These are phyloP conservation scores for Tetradesmus lagerheimii DNA, from an alignment of 139 green algal species.

Conservation along the genomic window DNA sequence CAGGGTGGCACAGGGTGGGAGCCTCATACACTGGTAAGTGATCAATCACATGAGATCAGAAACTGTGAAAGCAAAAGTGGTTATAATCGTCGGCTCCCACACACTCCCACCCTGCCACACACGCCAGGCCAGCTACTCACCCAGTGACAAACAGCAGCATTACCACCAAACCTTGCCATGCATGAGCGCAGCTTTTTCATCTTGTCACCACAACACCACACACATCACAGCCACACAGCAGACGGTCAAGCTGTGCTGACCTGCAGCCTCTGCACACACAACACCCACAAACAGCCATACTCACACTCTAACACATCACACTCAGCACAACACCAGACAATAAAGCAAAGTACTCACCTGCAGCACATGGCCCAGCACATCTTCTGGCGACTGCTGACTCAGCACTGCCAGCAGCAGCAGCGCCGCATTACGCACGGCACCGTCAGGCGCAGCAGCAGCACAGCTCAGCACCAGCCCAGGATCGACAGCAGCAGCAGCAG, in stretches of 20 bases:
- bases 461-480: constrained; percentile 68
- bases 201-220: not conserved
- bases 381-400: constrained; percentile 56
- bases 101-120: not conserved
- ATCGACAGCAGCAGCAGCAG: not conserved
- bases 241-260: no score
- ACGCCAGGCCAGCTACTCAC: not conserved
- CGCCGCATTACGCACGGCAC: constrained; percentile 73
- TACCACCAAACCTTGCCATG: no score
- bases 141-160: no score
- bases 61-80: constrained; percentile 72
- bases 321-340: not conserved
- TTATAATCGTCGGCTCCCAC: constrained; percentile 59
- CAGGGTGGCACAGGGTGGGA: not conserved
- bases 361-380: constrained; percentile 71
- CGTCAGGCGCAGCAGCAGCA: constrained; percentile 67
- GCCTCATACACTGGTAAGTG: constrained; percentile 15
- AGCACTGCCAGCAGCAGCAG: constrained; percentile 74
- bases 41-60: constrained; percentile 47
- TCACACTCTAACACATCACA: not conserved
- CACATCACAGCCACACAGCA: not conserved
- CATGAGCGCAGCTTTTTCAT: no score
- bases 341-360: no score
- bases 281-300: not conserved
- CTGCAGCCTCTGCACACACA: no score